These are phyloP conservation scores for Coniochaeta hoffmannii DNA, from an alignment of 2,329 filamentous ascomycete species.

Conservation along the genomic window DNA sequence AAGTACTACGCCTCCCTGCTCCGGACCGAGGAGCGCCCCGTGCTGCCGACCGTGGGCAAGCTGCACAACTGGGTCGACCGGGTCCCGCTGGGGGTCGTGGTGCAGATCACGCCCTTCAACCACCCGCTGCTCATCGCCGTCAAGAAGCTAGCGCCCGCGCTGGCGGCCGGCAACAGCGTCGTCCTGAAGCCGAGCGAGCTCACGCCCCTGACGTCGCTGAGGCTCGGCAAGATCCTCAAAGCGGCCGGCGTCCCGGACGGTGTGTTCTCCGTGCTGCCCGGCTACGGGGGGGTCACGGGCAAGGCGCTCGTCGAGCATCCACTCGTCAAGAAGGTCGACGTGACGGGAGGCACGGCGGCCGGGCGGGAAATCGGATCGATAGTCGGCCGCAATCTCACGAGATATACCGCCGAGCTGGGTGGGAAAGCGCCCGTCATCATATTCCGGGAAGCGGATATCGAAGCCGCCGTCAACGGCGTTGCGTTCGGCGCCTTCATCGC, in stretches of 20 bases:
- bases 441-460: constrained; percentile 57
- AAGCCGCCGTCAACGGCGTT: constrained; percentile 61
- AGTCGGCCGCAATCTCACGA: constrained; percentile 58
- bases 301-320: constrained; percentile 44
- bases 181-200: constrained; percentile 57
- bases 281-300: constrained; percentile 44
- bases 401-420: constrained; percentile 64
- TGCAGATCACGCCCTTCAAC: constrained; percentile 51
- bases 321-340: constrained; percentile 58
- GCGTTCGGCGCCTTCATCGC: constrained; percentile 51
- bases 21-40: constrained; percentile 58
- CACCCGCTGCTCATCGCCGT: constrained; percentile 50
- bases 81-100: constrained; percentile 50
- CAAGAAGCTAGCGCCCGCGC: constrained; percentile 53
- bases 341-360: constrained; percentile 68
- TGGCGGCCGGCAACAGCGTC: constrained; percentile 52
- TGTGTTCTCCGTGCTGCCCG: constrained; percentile 56
- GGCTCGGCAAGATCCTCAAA: constrained; percentile 51
- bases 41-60: constrained; percentile 57
- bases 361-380: constrained; percentile 61
- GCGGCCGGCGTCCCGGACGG: constrained; percentile 64
- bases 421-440: constrained; percentile 65
- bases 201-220: constrained; percentile 53
- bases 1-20: constrained; percentile 62
- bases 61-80: constrained; percentile 50